phyloP scores from a whole-genome alignment of 345 rosid genomes.

The Odontarrhena argentea region DNA sequence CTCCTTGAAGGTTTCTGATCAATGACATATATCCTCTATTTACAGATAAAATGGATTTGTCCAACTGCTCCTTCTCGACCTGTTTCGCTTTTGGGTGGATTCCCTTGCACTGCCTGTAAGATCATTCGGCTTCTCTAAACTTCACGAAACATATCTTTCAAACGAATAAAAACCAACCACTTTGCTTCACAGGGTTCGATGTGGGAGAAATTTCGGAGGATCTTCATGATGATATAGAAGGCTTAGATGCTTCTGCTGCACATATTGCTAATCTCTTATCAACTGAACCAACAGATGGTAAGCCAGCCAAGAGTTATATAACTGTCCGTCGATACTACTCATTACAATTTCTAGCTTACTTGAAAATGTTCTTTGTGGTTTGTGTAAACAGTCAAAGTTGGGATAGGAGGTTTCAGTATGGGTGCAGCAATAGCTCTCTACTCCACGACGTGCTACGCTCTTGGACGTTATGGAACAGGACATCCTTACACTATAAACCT shows the following conservation, averaged over 20 bases:
- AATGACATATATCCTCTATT: not conserved
- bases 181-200: conserved; percentile 65
- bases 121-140: conserved; percentile 17
- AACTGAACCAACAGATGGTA: conserved; percentile 70
- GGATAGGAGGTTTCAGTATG: conserved; percentile 85
- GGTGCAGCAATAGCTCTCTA: conserved; percentile 74
- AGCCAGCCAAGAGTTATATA: conserved; percentile 31
- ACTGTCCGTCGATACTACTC: not conserved
- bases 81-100: conserved; percentile 66
- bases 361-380: conserved; percentile 20
- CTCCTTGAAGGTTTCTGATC: conserved; percentile 22
- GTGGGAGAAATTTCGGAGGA: conserved; percentile 65
- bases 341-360: conserved; percentile 24
- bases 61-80: conserved; percentile 86
- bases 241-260: conserved; percentile 78
- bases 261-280: conserved; percentile 79
- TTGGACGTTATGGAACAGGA: conserved; percentile 59
- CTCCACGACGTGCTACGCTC: conserved; percentile 60
- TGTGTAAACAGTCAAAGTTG: conserved; percentile 50
- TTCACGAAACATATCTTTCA: conserved; percentile 7
- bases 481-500: conserved; percentile 52
- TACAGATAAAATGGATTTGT: conserved; percentile 83
- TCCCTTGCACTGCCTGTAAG: conserved; percentile 85
- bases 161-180: not conserved
- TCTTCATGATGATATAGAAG: conserved; percentile 71